Conservation (phyloP, 257 asterid genomes). For the Nicotiana tomentosiformis region DNA sequence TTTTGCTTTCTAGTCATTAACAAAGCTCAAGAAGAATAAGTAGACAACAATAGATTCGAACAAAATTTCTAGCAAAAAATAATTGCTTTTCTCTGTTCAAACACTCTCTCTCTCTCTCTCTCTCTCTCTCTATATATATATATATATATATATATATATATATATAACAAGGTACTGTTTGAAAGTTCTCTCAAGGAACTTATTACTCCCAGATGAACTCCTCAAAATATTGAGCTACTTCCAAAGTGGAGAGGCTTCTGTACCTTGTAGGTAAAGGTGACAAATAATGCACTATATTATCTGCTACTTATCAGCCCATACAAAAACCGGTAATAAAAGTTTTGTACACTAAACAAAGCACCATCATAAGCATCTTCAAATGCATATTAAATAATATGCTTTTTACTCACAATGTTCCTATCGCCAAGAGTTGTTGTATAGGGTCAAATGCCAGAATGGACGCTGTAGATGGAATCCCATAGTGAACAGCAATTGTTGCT, state of each 20-base stretch:
- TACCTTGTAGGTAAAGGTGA: background rate
- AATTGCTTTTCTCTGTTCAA: no score
- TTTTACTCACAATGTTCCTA: constrained; percentile 77
- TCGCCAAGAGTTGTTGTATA: constrained; percentile 76
- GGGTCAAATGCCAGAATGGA: constrained; percentile 81
- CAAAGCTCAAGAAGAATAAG: no score
- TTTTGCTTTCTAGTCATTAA: no score
- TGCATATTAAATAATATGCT: background rate
- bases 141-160: no score
- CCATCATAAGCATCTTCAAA: background rate
- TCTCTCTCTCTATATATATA: no score
- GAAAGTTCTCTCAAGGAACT: constrained; percentile 4
- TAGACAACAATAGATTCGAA: no score
- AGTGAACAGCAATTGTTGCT: constrained; percentile 65
- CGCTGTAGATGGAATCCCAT: constrained; percentile 93
- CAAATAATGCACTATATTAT: background rate
- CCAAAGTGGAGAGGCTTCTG: background rate
- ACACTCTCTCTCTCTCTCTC: no score
- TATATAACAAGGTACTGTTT: background rate
- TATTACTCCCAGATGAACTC: background rate
- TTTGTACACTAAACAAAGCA: background rate
- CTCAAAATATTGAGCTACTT: background rate
- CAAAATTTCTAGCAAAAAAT: no score
- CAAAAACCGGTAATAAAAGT: background rate
- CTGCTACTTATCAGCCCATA: background rate